Evolutionary conservation across 345 rosid species (phyloP), one percentile per base, ranked within the genome.

Genomic region (Gynandropsis gynandra): DNA sequence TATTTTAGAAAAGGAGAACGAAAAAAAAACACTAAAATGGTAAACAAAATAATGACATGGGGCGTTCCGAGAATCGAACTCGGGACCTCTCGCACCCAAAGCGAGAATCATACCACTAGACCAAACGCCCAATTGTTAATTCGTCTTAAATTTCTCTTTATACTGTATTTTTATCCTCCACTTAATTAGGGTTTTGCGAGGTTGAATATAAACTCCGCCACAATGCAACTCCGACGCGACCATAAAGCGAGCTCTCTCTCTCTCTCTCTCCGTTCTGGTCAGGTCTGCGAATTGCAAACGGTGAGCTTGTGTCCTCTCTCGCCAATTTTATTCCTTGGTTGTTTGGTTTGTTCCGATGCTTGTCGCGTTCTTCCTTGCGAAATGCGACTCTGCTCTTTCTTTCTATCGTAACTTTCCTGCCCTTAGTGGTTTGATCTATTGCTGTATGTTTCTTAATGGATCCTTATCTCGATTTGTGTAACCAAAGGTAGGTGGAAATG

Each of bases 71-170:
- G 83, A 80, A 81, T 87, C 66, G 83, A 83, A 81, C 84, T 78
- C 81, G 78, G 78, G 88, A 78, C 85, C 85, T 80, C 79, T 78
- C 71, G 80, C 79, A 80, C 82, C 82, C 82, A 71, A 84, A 84
- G 86, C 79, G 78, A 85, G 87, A 75, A 78, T 82, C 77, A 73
- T 76, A 62, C 82, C 85, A 74, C 81, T 76, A 78, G 79, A 82
- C 80, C 82, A 78, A 86, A 86, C 66, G 84, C 93, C 81, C 82
- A 24, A 2, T 24, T 24, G 5, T 24, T 24, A 2, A 24, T 24
- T 24, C 5, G 2, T 2, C 5, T 24, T 24, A 24, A 24, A 24
- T 24, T n/a, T n/a, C n/a, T 2, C 29, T 24, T 24, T 24, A 24
- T 24, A n/a, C n/a, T n/a, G n/a, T n/a, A n/a, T n/a, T n/a, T n/a